Evolutionary conservation across 2,329 filamentous ascomycete species (phyloP).

Genomic region (Mariannaea elegans): DNA sequence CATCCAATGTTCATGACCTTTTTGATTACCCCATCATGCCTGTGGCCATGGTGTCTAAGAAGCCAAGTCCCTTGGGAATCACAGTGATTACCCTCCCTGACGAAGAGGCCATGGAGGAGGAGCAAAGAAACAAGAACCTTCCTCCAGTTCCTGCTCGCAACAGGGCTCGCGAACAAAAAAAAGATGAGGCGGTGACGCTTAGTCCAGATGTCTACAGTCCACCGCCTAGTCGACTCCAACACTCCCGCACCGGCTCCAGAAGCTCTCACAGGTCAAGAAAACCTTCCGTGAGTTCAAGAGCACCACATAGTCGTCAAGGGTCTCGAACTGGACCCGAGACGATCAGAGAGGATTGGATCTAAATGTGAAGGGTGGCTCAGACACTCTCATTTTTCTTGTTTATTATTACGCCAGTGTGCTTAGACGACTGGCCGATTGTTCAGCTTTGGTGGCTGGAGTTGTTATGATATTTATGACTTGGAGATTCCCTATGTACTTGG

Average conservation of each 20-base stretch:
- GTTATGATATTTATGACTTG: not conserved
- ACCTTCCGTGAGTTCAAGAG: conserved; percentile 29
- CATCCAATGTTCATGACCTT: conserved; percentile 49
- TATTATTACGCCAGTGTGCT: not conserved
- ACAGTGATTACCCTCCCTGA: conserved; percentile 38
- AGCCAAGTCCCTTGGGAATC: conserved; percentile 37
- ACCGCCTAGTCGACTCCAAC: conserved; percentile 27
- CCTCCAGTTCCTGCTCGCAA: conserved; percentile 47
- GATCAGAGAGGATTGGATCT: conserved; percentile 23
- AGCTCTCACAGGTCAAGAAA: conserved; percentile 31
- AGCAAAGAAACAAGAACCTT: conserved; percentile 37
- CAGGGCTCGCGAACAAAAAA: conserved; percentile 28
- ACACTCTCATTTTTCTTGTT: not conserved
- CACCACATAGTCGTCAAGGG: conserved; percentile 23
- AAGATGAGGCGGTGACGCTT: conserved; percentile 50
- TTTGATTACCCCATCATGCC: conserved; percentile 42
- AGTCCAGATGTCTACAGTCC: conserved; percentile 64
- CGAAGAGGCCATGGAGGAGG: conserved; percentile 32
- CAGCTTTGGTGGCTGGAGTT: not conserved
- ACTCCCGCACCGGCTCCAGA: conserved; percentile 14
- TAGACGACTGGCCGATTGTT: not conserved
- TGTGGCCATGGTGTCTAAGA: conserved; percentile 29
- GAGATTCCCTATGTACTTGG: not conserved
- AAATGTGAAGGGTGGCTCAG: not conserved
- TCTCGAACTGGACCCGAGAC: conserved; percentile 16